Base-by-base conservation (phyloP, 164 flowering plant species). In the Stephania cephalantha region DNA sequence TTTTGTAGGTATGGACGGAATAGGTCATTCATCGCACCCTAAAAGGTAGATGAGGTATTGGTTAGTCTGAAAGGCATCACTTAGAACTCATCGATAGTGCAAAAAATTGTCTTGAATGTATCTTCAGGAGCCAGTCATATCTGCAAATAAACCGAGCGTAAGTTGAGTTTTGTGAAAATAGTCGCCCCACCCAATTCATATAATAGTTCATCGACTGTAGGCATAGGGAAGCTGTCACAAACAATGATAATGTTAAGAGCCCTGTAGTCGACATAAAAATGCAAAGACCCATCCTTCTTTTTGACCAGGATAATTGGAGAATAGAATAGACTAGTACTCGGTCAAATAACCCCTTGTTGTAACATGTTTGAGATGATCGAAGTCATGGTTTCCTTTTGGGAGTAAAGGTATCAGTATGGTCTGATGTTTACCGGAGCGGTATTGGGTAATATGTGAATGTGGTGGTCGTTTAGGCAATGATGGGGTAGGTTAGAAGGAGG, bases 81-180 rank as follows among this genome's bases (percentile, higher is more conserved):
- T n/a, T n/a, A n/a, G n/a, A n/a, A n/a, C n/a, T n/a, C 73, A 71
- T 46, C 50, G 31, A 50, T 48, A 12, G 73, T 71, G 1, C 63
- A 3, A 4, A 71, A 71, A n/a, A 42, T 42, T 4, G 73, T 71
- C 58, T 71, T 71, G 15, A 7, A 3, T 9, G 50, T 48, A 9
- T 71, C 55, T 30, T 9, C 35, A 9, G 11, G n/a, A 18, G 30
- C n/a, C 13, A 20, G 2, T 2, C 52, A 9, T 3, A 53, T 53
- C 22, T 50, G 58, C 11, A 8, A 12, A 10, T 46, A 46, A 18
- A 15, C 30, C 11, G 35, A 48, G 5, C 30, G n/a, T 22, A 71
- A 9, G 17, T 71, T 63, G 6, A 71, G 3, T 7, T 46, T 71
- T 7, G 73, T 20, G 25, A 71, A 46, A n/a, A 50, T 5, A 8